Base-by-base conservation (phyloP, 106 monocot species). In the Platanthera zijinensis region DNA sequence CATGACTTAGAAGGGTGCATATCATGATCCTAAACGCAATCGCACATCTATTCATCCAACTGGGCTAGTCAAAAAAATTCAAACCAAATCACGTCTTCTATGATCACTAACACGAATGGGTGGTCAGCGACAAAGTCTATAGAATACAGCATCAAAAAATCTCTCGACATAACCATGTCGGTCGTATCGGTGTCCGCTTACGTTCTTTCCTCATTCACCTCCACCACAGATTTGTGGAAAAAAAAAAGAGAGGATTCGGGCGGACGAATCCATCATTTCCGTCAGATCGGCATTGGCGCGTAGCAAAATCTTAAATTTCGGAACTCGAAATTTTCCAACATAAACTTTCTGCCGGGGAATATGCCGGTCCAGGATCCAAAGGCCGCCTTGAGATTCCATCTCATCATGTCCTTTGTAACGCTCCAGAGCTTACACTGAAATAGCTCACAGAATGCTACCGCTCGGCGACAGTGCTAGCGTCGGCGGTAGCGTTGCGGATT, bases 131-230 rank as follows among this genome's bases (percentile, higher is more conserved):
- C 88, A 57, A 88, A 91, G 48, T 87, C 82, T 5, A 74, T 8
- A 8, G 88, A 81, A 25, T 25, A 0, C 6, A 45, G 18, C 10
- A 14, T 5, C 14, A 1, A 14, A 25, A 25, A 25, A 9, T 77
- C 80, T 64, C 80, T 82, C 8, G 80, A 18, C 18, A 11, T 9
- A 13, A 88, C 72, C 51, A 86, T 82, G 47, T 80, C 93, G 52
- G 84, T 85, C 62, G 84, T 64, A 75, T 88, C 86, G 64, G 82
- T 84, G 39, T 88, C 84, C n/a, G 91, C 94, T 70, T 91, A 90
- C n/a, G 89, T 91, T 77, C 91, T 90, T 87, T 89, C 90, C 81
- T 94, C 94, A 28, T 88, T 90, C 18, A 95, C 87, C 72, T 89
- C 91, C 39, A 95, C 49, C 81, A 91, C 84, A 0, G 87, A 78